Evolutionary conservation across 208 protist species (phyloP).

Genomic region (Porcisia deanei): DNA sequence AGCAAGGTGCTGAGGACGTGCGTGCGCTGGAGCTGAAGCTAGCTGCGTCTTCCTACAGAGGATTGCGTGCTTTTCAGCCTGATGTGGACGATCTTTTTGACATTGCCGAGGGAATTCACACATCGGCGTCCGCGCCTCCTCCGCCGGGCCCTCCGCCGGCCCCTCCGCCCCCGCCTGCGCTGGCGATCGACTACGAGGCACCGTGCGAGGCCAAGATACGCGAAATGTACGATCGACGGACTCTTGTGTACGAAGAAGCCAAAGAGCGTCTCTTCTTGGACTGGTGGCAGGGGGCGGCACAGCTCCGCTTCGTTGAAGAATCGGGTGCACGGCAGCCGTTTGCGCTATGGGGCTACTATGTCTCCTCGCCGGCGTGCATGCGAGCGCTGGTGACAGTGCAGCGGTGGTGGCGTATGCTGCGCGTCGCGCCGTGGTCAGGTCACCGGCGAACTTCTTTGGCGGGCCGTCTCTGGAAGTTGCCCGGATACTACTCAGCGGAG

Average conservation of each 20-base stretch:
- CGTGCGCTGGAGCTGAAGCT: conserved; percentile 20
- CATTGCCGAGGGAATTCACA: conserved; percentile 5
- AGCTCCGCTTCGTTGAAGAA: conserved; percentile 29
- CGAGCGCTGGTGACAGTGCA: conserved; percentile 52
- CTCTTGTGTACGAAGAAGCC: conserved; percentile 20
- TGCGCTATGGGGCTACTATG: conserved; percentile 19
- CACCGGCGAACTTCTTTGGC: conserved; percentile 4
- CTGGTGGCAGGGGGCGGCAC: conserved; percentile 15
- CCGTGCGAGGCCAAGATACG: conserved; percentile 15
- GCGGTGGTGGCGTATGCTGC: conserved; percentile 72
- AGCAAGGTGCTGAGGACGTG: conserved; percentile 12
- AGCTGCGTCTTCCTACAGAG: conserved; percentile 13
- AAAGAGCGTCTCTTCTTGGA: conserved; percentile 23
- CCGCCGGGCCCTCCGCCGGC: neutral
- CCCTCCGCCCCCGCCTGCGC: neutral
- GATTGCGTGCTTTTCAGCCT: conserved; percentile 4
- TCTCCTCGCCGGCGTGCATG: conserved; percentile 44
- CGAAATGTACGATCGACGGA: conserved; percentile 23
- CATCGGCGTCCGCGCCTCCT: neutral
- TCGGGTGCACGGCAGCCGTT: conserved; percentile 15
- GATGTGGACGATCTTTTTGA: conserved; percentile 10
- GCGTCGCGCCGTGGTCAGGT: conserved; percentile 18
- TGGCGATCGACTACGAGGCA: neutral
- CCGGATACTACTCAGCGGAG: conserved; percentile 2
- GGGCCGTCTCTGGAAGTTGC: conserved; percentile 4